These are phyloP conservation scores for Ascochyta lentis DNA, from an alignment of 2,329 filamentous ascomycete species.

Conservation along the genomic window DNA sequence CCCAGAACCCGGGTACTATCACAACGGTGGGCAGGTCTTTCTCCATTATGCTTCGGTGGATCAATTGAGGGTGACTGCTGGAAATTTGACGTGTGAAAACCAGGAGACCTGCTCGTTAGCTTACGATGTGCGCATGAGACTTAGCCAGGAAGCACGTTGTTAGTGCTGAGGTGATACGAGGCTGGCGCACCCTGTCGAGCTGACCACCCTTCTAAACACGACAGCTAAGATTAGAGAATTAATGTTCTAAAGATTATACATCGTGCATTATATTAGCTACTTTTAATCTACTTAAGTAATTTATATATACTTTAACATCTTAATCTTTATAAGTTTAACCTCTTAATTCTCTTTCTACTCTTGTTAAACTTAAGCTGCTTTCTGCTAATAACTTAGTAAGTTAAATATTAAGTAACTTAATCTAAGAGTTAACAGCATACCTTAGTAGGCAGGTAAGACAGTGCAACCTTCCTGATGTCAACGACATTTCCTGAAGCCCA, in stretches of 20 bases:
- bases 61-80: not conserved
- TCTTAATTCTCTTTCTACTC: constrained; percentile 5
- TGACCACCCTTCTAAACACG: not conserved
- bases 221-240: not conserved
- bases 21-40: not conserved
- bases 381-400: constrained; percentile 50
- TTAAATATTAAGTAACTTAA: too few species aligned
- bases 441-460: too few species aligned
- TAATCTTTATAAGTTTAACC: constrained; percentile 1
- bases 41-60: not conserved
- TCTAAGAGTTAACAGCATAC: too few species aligned
- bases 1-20: not conserved
- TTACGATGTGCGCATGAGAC: not conserved
- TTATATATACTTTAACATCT: not conserved
- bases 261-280: not conserved
- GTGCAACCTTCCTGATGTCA: too few species aligned
- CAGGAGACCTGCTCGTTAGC: too few species aligned
- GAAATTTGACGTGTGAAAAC: not conserved
- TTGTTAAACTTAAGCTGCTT: constrained; percentile 59
- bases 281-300: not conserved
- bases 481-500: too few species aligned
- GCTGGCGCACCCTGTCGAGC: not conserved
- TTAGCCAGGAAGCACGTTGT: not conserved
- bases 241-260: too few species aligned
- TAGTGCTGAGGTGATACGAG: not conserved